phyloP scores from a whole-genome alignment of 2,329 filamentous ascomycete genomes.

The Cladosporium sp. region DNA sequence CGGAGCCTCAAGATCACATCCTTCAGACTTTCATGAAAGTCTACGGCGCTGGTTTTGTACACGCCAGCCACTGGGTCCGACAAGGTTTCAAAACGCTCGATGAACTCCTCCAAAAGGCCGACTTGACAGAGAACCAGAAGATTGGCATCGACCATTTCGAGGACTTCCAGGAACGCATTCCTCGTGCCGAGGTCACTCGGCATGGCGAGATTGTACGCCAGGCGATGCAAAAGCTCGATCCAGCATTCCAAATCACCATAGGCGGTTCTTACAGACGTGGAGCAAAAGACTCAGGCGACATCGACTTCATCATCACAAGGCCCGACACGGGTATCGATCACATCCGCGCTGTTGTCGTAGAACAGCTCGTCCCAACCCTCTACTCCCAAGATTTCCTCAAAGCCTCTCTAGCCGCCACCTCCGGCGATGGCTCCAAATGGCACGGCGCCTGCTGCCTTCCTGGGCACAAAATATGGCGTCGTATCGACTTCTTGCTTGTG shows the following conservation, averaged over 20 bases:
- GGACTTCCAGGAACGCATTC: conserved; percentile 75
- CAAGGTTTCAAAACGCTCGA: conserved; percentile 69
- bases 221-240: conserved; percentile 57
- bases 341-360: conserved; percentile 58
- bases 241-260: conserved; percentile 63
- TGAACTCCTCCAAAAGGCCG: conserved; percentile 59
- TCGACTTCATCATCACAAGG: conserved; percentile 80
- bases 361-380: conserved; percentile 59
- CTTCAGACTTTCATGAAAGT: conserved; percentile 69
- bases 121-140: conserved; percentile 63
- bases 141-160: conserved; percentile 75
- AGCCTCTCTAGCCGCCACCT: conserved; percentile 55
- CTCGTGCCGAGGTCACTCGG: conserved; percentile 66
- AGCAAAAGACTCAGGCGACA: conserved; percentile 67
- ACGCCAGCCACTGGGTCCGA: conserved; percentile 71
- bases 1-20: conserved; percentile 60
- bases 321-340: conserved; percentile 52
- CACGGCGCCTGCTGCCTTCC: conserved; percentile 78
- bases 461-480: conserved; percentile 59
- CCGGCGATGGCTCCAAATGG: conserved; percentile 70
- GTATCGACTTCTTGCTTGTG: conserved; percentile 80
- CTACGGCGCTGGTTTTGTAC: conserved; percentile 68
- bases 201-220: conserved; percentile 62
- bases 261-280: conserved; percentile 84
- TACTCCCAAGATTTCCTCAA: conserved; percentile 62